These are phyloP conservation scores for Rhodotorula sp. DNA, from an alignment of 1,284 basidiomycete genomes.

Conservation along the genomic window DNA sequence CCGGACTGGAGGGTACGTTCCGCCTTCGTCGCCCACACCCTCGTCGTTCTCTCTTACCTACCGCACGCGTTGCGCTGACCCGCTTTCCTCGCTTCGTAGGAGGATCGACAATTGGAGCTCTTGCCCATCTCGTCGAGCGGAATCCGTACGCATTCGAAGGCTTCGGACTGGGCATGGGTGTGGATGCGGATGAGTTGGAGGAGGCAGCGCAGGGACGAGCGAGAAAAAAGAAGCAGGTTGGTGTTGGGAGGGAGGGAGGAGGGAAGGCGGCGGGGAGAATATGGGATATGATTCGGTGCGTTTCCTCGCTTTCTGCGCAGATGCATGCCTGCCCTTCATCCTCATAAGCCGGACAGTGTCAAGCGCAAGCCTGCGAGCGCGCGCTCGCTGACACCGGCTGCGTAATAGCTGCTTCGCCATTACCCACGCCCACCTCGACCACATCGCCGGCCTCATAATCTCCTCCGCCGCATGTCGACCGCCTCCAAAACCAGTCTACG, in stretches of 20 bases:
- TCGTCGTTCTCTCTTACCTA: not conserved
- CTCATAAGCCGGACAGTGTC: too few species aligned
- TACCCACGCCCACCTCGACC: constrained; percentile 44
- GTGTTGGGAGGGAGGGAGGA: not conserved
- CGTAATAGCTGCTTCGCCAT: constrained; percentile 33
- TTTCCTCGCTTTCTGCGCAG: too few species aligned
- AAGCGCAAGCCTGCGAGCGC: too few species aligned
- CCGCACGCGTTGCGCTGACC: not conserved
- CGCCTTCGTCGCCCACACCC: not conserved
- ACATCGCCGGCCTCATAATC: constrained; percentile 42
- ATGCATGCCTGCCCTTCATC: too few species aligned
- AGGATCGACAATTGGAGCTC: constrained; percentile 43
- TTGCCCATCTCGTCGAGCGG: constrained; percentile 38
- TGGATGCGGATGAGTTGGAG: constrained; percentile 8
- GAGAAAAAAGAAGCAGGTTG: not conserved
- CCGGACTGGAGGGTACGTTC: constrained; percentile 47
- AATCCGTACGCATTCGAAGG: constrained; percentile 34
- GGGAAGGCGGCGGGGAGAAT: constrained; percentile 15
- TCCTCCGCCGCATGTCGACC: constrained; percentile 34
- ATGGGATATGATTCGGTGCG: too few species aligned
- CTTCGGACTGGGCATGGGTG: constrained; percentile 24
- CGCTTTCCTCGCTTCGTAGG: not conserved
- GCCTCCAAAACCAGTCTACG: constrained; percentile 37
- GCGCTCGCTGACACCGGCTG: too few species aligned
- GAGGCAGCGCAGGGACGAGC: not conserved